phyloP scores from a whole-genome alignment of 2,329 filamentous ascomycete genomes.

The Ophiocordyceps camponoti-rufipedis region DNA sequence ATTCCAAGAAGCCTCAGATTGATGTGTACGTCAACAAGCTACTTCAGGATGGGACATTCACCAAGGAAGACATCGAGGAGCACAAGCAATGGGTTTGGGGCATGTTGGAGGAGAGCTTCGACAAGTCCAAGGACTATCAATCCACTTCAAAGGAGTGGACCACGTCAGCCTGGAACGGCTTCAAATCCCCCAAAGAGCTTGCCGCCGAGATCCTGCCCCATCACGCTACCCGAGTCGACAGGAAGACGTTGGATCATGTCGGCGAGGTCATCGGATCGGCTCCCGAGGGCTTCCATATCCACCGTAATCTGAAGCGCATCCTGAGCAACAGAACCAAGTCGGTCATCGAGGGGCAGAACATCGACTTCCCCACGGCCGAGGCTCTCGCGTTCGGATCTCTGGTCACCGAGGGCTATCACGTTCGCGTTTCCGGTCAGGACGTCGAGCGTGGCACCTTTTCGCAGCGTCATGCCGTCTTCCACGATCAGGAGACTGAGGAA shows the following conservation, averaged over 20 bases:
- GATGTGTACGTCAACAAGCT: slow-evolving; percentile 87
- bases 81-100: slow-evolving; percentile 99
- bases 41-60: slow-evolving; percentile 82
- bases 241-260: slow-evolving; percentile 60
- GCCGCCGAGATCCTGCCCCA: slow-evolving; percentile 89
- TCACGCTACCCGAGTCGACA: slow-evolving; percentile 64
- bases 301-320: slow-evolving; percentile 96
- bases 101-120: slow-evolving; percentile 95
- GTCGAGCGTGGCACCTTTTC: slow-evolving; percentile 99
- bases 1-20: slow-evolving; percentile 65
- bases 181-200: slow-evolving; percentile 97
- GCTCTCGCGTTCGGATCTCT: slow-evolving; percentile 87
- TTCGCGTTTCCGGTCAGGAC: slow-evolving; percentile 95
- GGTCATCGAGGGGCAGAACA: slow-evolving; percentile 77
- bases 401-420: slow-evolving; percentile 85
- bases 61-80: slow-evolving; percentile 93
- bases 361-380: slow-evolving; percentile 95
- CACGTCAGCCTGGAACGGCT: slow-evolving; percentile 96
- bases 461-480: slow-evolving; percentile 89
- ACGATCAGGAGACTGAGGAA: slow-evolving; percentile 87
- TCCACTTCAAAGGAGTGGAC: slow-evolving; percentile 96
- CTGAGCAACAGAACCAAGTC: slow-evolving; percentile 78
- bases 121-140: slow-evolving; percentile 93
- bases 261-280: slow-evolving; percentile 59
- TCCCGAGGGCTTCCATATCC: slow-evolving; percentile 73